phyloP scores from a whole-genome alignment of 805 yeast genomes.

The Ogataea kodamae region DNA sequence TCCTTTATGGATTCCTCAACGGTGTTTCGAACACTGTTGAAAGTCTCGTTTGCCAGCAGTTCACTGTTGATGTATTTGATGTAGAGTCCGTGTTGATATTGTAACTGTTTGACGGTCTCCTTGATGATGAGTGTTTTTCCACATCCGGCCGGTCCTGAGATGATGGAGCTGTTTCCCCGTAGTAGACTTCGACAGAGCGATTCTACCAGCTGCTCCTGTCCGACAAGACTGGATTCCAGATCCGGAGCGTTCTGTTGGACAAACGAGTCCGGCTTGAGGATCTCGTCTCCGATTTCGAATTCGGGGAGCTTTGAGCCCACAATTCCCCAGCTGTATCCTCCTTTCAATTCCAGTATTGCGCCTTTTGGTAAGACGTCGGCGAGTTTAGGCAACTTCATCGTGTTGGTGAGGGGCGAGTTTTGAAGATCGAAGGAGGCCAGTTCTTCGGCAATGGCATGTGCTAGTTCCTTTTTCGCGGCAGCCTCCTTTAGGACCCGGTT shows the following conservation, averaged over 20 bases:
- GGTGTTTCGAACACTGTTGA: conserved; percentile 43
- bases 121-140: conserved; percentile 67
- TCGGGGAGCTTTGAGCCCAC: conserved; percentile 20
- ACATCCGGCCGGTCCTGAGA: conserved; percentile 75
- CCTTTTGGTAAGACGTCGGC: conserved; percentile 50
- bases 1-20: conserved; percentile 47
- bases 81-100: conserved; percentile 39
- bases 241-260: conserved; percentile 15
- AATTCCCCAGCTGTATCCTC: conserved; percentile 29
- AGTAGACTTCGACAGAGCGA: conserved; percentile 39
- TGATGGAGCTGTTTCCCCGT: conserved; percentile 48
- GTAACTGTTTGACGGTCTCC: conserved; percentile 38
- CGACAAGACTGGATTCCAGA: conserved; percentile 41
- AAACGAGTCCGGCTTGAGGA: conserved; percentile 44
- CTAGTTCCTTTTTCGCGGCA: conserved; percentile 22
- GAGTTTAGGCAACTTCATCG: conserved; percentile 51
- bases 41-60: conserved; percentile 51
- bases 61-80: conserved; percentile 53
- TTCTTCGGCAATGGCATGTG: conserved; percentile 14
- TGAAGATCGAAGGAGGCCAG: conserved; percentile 11
- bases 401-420: conserved; percentile 44
- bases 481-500: conserved; percentile 22
- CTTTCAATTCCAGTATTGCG: conserved; percentile 51
- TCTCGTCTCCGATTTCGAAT: conserved; percentile 50
- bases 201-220: conserved; percentile 46